Evolutionary conservation across 208 protist genomes (phyloP).

Genomic region (Wallacemonas sp.): DNA sequence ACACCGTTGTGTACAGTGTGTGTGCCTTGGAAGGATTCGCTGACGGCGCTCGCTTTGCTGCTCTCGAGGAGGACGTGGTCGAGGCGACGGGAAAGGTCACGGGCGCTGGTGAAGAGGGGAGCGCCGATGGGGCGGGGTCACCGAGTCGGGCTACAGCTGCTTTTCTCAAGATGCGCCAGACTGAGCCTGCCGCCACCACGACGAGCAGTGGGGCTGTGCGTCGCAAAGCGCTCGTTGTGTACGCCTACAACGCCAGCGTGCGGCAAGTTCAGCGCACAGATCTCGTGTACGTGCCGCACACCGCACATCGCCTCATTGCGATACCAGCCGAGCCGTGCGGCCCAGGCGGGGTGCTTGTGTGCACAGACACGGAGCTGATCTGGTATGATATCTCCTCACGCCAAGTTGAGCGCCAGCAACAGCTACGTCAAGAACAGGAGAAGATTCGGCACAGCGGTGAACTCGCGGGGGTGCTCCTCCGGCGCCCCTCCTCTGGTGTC

Average conservation of each 20-base stretch:
- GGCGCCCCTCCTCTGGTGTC: constrained; percentile 23
- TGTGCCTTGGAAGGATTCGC: constrained; percentile 75
- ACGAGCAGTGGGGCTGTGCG: background rate
- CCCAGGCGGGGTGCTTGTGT: constrained; percentile 97
- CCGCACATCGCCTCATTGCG: constrained; percentile 88
- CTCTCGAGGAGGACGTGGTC: constrained; percentile 72
- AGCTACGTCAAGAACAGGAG: constrained; percentile 9
- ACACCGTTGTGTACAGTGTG: constrained; percentile 69
- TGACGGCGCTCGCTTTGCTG: constrained; percentile 58
- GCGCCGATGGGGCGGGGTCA: too few species aligned
- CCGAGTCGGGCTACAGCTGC: constrained; percentile 12
- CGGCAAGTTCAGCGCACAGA: constrained; percentile 98
- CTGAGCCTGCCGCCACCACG: background rate
- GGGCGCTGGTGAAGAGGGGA: background rate
- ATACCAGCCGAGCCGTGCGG: constrained; percentile 90
- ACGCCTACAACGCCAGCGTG: constrained; percentile 97
- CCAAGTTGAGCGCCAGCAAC: constrained; percentile 11
- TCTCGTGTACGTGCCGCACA: constrained; percentile 87
- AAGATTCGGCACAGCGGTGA: constrained; percentile 12
- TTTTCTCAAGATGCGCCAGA: constrained; percentile 23
- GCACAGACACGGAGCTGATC: constrained; percentile 92
- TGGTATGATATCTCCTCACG: constrained; percentile 90
- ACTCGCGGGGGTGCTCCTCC: constrained; percentile 8
- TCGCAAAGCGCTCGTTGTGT: constrained; percentile 92
- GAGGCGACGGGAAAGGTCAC: constrained; percentile 28